Evolutionary conservation across 2,329 filamentous ascomycete genomes (phyloP).

Genomic region (Fusarium nisikadoi): DNA sequence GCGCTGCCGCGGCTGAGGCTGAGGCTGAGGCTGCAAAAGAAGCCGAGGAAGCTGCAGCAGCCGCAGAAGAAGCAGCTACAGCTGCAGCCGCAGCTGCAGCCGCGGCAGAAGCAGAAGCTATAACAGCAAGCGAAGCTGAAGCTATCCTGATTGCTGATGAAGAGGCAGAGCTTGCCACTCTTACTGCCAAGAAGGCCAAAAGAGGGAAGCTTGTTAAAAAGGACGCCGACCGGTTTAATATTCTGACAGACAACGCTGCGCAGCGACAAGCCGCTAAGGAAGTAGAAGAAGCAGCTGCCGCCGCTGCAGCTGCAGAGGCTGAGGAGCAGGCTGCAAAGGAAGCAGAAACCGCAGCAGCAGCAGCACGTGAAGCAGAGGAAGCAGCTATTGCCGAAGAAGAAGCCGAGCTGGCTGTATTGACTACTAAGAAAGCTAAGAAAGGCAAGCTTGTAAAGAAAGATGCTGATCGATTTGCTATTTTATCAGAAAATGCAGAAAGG

Average conservation of each 20-base stretch:
- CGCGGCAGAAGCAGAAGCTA: conserved; percentile 25
- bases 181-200: conserved; percentile 38
- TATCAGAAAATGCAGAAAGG: conserved; percentile 24
- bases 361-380: conserved; percentile 27
- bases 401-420: conserved; percentile 24
- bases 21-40: conserved; percentile 17
- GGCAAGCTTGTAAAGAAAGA: conserved; percentile 32
- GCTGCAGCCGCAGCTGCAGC: conserved; percentile 27
- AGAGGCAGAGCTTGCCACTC: conserved; percentile 37
- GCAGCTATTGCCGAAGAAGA: conserved; percentile 28
- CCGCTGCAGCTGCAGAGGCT: conserved; percentile 14
- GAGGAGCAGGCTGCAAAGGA: conserved; percentile 38
- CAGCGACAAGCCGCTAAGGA: conserved; percentile 35
- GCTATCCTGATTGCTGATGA: conserved; percentile 28
- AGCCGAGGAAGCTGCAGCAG: conserved; percentile 22
- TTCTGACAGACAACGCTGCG: conserved; percentile 37
- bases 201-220: conserved; percentile 39
- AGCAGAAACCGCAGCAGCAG: conserved; percentile 37
- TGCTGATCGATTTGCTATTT: conserved; percentile 26
- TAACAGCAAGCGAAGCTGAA: conserved; percentile 32
- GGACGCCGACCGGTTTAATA: conserved; percentile 36
- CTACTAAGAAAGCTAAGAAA: conserved; percentile 32
- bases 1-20: conserved; percentile 35
- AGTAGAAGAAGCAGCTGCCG: conserved; percentile 41
- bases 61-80: too few species aligned